Conservation (phyloP, 2,329 filamentous ascomycete genomes). For the Furcasterigmium sp. region DNA sequence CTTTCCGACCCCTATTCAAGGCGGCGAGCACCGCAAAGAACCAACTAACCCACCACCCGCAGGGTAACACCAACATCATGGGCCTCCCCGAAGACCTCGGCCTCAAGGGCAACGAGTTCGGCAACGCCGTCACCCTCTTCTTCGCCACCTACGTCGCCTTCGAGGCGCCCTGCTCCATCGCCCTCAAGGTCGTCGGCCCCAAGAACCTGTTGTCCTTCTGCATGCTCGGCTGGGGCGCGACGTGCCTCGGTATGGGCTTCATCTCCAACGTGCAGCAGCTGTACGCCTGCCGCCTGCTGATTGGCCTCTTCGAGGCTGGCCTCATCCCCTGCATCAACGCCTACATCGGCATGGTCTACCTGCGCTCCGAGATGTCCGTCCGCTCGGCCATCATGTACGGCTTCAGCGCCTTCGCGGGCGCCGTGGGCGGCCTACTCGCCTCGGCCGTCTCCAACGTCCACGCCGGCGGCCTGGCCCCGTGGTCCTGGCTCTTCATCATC, state of each 20-base stretch:
- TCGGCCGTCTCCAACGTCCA: constrained; percentile 44
- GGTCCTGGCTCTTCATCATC: constrained; percentile 47
- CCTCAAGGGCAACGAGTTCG: constrained; percentile 33
- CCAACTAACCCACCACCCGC: too few species aligned
- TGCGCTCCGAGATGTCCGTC: constrained; percentile 20
- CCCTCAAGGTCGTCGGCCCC: constrained; percentile 25
- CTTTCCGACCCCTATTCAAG: not conserved
- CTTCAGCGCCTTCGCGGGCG: constrained; percentile 43
- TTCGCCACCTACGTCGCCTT: constrained; percentile 45
- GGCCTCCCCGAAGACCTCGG: constrained; percentile 39
- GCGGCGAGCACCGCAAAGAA: too few species aligned
- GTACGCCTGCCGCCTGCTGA: constrained; percentile 37
- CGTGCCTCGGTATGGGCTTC: constrained; percentile 42
- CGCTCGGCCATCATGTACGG: constrained; percentile 35
- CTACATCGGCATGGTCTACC: constrained; percentile 30
- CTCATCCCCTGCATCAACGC: constrained; percentile 42
- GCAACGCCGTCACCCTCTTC: constrained; percentile 35
- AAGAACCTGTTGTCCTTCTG: constrained; percentile 21
- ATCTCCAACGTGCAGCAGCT: constrained; percentile 33
- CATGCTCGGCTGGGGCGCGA: constrained; percentile 38
- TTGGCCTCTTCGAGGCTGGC: constrained; percentile 42
- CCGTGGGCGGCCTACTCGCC: constrained; percentile 35
- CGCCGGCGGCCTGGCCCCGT: constrained; percentile 38
- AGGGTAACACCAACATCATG: constrained; percentile 40
- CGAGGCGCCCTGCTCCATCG: constrained; percentile 25